These are phyloP conservation scores for Gonium pectorale DNA, from an alignment of 139 green algal species.

Conservation along the genomic window DNA sequence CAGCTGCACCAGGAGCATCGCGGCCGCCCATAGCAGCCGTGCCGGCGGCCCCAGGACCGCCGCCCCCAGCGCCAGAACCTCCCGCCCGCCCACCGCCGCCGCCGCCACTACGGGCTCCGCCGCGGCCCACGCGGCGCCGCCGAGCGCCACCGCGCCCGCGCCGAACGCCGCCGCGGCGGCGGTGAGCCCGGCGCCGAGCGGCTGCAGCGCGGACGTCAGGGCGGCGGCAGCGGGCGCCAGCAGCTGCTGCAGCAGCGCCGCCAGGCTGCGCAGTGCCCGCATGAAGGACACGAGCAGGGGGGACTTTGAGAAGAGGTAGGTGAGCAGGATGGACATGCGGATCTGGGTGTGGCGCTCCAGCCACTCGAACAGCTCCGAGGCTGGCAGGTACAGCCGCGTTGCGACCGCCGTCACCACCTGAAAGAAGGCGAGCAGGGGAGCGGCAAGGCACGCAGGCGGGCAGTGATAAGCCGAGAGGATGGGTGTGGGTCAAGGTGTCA, in stretches of 20 bases:
- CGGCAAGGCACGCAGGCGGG: too few species aligned
- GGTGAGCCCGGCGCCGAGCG: background rate
- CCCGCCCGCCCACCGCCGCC: background rate
- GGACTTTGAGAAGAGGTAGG: constrained; percentile 86
- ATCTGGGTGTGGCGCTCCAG: constrained; percentile 83
- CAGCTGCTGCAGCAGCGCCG: constrained; percentile 37
- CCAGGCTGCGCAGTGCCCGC: constrained; percentile 40
- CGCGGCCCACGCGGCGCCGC: background rate
- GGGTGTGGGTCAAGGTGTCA: too few species aligned
- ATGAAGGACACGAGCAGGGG: constrained; percentile 72
- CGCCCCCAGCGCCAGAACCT: background rate
- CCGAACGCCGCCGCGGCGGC: background rate
- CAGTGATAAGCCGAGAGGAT: too few species aligned
- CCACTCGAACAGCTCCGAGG: constrained; percentile 76
- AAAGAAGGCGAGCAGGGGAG: too few species aligned
- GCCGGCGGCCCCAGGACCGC: constrained; percentile 21
- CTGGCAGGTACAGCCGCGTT: constrained; percentile 65
- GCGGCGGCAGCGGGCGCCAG: constrained; percentile 2
- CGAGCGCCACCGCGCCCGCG: background rate
- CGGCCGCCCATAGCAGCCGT: background rate
- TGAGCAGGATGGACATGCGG: constrained; percentile 85
- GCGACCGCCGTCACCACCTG: constrained; percentile 43
- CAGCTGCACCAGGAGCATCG: constrained; percentile 20
- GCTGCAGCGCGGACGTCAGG: constrained; percentile 1
- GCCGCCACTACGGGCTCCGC: constrained; percentile 35